Evolutionary conservation across 140 eudicot species (phyloP).

Genomic region (Ambrosia hybrid): DNA sequence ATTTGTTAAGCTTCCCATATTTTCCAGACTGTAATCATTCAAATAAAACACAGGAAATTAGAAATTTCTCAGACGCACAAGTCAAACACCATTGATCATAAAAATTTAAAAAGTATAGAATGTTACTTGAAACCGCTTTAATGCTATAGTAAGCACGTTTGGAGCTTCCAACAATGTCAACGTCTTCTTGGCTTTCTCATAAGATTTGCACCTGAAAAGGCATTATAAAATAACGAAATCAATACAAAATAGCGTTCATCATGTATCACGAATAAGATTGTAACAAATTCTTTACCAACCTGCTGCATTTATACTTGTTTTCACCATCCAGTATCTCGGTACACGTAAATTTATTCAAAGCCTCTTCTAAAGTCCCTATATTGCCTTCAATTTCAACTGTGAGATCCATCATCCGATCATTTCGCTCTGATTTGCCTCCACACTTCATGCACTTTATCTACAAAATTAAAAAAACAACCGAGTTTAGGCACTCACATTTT

Average conservation of each 20-base stretch:
- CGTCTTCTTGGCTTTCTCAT: conserved; percentile 85
- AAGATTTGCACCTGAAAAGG: conserved; percentile 70
- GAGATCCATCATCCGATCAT: conserved; percentile 90
- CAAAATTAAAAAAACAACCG: conserved; percentile 12
- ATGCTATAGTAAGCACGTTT: conserved; percentile 78
- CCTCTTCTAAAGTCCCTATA: conserved; percentile 80
- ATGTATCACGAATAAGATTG: neutral
- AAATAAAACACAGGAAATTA: neutral
- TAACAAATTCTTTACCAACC: conserved; percentile 43
- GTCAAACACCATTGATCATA: neutral
- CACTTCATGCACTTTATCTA: conserved; percentile 89
- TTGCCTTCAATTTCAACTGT: conserved; percentile 90
- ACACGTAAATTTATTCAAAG: conserved; percentile 60
- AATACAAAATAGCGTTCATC: conserved; percentile 2
- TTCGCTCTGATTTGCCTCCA: conserved; percentile 70
- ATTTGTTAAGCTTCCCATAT: conserved; percentile 83
- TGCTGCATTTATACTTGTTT: conserved; percentile 86
- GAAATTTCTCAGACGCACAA: neutral
- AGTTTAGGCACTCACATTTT: conserved; percentile 5
- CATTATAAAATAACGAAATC: conserved; percentile 5
- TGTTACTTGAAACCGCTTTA: conserved; percentile 86
- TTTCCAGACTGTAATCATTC: conserved; percentile 76
- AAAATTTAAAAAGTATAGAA: neutral
- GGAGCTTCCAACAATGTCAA: conserved; percentile 84
- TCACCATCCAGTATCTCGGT: conserved; percentile 86